Conservation (phyloP, 78 protist genomes). For the Dictyostelium firmibasis region DNA sequence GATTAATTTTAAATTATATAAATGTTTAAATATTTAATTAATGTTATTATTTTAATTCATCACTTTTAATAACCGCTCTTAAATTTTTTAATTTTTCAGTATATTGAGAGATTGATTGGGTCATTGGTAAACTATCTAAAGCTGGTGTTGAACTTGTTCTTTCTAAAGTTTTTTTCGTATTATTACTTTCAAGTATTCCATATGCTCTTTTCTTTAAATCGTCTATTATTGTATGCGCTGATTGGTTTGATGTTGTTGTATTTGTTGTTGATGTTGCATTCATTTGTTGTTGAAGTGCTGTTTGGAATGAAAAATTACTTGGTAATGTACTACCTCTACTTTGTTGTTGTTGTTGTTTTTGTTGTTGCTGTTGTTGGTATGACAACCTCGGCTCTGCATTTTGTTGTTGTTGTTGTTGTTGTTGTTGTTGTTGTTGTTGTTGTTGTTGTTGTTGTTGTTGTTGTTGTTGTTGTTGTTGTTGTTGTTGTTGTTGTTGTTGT, state of each 20-base stretch:
- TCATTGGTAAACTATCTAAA: background rate
- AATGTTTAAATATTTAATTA: background rate
- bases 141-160: background rate
- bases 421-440: slow-evolving; percentile 26
- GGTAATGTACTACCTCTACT: background rate
- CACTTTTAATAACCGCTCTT: background rate
- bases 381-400: too few relatives aligned
- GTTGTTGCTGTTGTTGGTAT: background rate
- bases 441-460: background rate
- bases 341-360: background rate
- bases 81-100: background rate
- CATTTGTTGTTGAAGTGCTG: background rate
- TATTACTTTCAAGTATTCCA: background rate
- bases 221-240: background rate
- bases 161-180: background rate
- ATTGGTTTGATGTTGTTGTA: background rate
- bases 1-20: background rate
- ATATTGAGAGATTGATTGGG: background rate
- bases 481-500: background rate
- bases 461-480: background rate
- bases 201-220: background rate
- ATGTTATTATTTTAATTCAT: background rate
- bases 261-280: background rate
- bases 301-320: background rate
- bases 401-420: slow-evolving; percentile 17